Evolutionary conservation across 257 asterid genomes (phyloP), one percentile per base, ranked within the genome.

Genomic region (Gentiana straminea): DNA sequence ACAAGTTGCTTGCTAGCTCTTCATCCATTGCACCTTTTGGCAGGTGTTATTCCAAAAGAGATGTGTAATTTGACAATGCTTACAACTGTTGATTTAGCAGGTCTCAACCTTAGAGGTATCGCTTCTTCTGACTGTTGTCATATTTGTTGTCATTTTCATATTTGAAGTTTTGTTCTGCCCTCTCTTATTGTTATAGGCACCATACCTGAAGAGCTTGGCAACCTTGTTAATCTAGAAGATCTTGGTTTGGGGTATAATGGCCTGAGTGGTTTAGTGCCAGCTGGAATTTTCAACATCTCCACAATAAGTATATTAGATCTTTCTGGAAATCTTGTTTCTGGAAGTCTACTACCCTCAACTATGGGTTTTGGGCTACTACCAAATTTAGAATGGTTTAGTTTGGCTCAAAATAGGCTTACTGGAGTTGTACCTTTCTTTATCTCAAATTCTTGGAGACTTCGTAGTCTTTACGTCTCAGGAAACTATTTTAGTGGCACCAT

Each of bases 341-440:
- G 46, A 7, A 41, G 79, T 7, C 1, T 54, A 1, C 72, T 77
- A 58, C 75, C 77, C 8, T 36, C 60, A 11, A 33, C 4, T 33
- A 38, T 67, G 3, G 69, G 74, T 32, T 8, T 48, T 51, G 38
- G 48, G 13, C 56, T 71, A 13, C 56, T 71, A 13, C 75, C 77
- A 6, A 55, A 58, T 43, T 55, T 72, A 13, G 50, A 51, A 52
- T 11, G 1, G 1, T 58, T 79, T 37, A 8, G 37, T 56, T 39
- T 77, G 3, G 0, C 12, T 3, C 3, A 1, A 4, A 77, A 73
- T 55, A 3, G 2, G 33, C 45, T 77, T 33, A 34, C 13, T 13
- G 82, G 82, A n/a, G 49, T 32, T 8, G 57, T 76, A 37, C 77
- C 83, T 44, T 73, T 77, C 2, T 41, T 10, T 10, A 41, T 41